Base-by-base conservation (phyloP, 2,329 filamentous ascomycete genomes). In the Leptographium wingfieldii region DNA sequence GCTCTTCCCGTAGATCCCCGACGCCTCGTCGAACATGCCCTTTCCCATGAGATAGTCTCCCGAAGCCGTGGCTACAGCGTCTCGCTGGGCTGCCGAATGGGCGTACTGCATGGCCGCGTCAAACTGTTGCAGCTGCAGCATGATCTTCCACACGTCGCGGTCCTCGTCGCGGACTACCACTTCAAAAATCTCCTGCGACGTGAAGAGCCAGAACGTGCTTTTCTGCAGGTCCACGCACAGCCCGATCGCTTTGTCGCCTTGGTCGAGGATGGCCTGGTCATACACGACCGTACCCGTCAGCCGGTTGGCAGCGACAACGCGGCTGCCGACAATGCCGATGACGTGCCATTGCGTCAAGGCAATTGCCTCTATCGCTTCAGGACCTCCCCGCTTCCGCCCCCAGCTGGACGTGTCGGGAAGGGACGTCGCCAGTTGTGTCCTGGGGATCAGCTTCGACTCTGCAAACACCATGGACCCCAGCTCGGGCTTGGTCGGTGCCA, bases 131-230 rank as follows among this genome's bases (percentile, higher is more conserved):
- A 86, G 82, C 67, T 88, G 83, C 61, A 96, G 80, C 83, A 97
- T 88, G 58, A 97, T 90, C 69, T 90, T 90, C 94, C 94, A 99
- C 19, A 97, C 84, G 70, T 97, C 89, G 65, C 94, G 79, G 66
- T 92, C 89, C 71, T 99, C 94, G 60, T 97, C 90, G 53, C 85
- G 87, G 14, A 92, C 87, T 14, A 94, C 88, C 61, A 99, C 87
- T 73, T 99, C 94, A 66, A 91, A 96, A 57, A 99, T 96, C 68
- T 95, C 91, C 60, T 89, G 82, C 0, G 83, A 81, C 0, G 92
- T 97, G 69, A 97, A 95, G 2, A 99, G 80, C 94, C 95, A 99
- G 69, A 92, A 96, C 0, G 94, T 99, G 68, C 92, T 95, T 76
- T 96, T 96, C 71, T 94, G 92, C 62, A 88, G 81, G 71, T 99